Base-by-base conservation (phyloP, 129 eudicot genomes). In the Oenanthe sinensis region DNA sequence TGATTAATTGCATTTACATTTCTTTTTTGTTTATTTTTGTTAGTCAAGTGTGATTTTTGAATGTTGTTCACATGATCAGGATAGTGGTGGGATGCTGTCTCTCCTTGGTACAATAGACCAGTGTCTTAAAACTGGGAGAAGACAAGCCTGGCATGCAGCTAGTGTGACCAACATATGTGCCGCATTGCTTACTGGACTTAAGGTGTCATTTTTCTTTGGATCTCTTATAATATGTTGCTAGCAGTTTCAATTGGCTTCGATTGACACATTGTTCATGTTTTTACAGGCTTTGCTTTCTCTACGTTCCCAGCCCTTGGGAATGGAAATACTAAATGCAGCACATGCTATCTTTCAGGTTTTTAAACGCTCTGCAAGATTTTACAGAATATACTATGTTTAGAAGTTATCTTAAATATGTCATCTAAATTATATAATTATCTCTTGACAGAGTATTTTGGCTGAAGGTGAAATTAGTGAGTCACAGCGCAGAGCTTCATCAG, bases 401-500 rank as follows among this genome's bases (percentile, higher is more conserved):
- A 83, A 55, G 84, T 75, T 37, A 40, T 42, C 62, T 12, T 36
- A 22, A 39, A 60, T 71, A 15, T 77, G 36, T 5, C 37, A 77
- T 80, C 52, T 79, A 19, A 44, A 74, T 50, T 46, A 79, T 67
- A 55, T 54, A 58, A 7, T 46, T 52, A 71, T 65, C 52, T 52
- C 44, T 77, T 84, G 84, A 78, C 91, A 95, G 98, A 85, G 85
- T 75, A 95, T 95, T 88, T 86, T 95, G 78, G 93, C 96, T 70
- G 97, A 91, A 81, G 98, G 96, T 83, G 96, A 91, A 71, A 88
- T 92, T 49, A 90, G 92, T 85, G 91, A 93, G 86, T 87, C 98
- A 69, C 94, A 91, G 87, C 98, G 98, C 46, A 91, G 98, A 84
- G 98, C 98, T 72, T 88, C 96, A 43, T 82, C 96, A 33, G 98